phyloP scores from a whole-genome alignment of 1,284 basidiomycete genomes.

The Pseudozyma flocculosa region DNA sequence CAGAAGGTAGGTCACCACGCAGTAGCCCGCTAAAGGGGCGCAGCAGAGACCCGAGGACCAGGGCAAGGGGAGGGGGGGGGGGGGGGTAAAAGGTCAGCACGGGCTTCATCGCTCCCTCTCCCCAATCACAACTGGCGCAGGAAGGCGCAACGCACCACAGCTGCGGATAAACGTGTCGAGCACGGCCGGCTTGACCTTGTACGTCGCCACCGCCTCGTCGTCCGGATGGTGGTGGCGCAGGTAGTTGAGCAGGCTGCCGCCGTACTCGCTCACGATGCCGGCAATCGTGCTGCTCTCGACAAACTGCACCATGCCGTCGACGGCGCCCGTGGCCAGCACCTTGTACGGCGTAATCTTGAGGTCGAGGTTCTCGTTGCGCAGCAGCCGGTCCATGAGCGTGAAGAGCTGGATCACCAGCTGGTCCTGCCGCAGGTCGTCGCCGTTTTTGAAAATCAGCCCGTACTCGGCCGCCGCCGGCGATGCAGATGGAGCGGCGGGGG shows the following conservation, averaged over 20 bases:
- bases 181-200: conserved; percentile 84
- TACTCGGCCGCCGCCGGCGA: conserved; percentile 60
- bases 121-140: too few species aligned
- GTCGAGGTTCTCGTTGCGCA: conserved; percentile 93
- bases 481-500: too few species aligned
- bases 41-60: too few species aligned
- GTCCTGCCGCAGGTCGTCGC: conserved; percentile 96
- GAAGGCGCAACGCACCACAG: conserved; percentile 81
- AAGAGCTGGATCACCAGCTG: conserved; percentile 96
- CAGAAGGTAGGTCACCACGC: conserved; percentile 92
- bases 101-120: too few species aligned
- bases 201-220: conserved; percentile 86
- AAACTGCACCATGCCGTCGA: conserved; percentile 95
- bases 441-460: conserved; percentile 96
- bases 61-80: too few species aligned
- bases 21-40: conserved; percentile 98
- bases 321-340: conserved; percentile 86
- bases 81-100: too few species aligned
- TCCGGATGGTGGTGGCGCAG: conserved; percentile 81
- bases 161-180: conserved; percentile 95
- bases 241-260: conserved; percentile 84
- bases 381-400: conserved; percentile 90
- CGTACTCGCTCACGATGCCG: conserved; percentile 72
- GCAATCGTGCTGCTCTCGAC: conserved; percentile 93
- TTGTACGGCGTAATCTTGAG: conserved; percentile 88